phyloP scores from a whole-genome alignment of 805 yeast species.

The Candida maris region DNA sequence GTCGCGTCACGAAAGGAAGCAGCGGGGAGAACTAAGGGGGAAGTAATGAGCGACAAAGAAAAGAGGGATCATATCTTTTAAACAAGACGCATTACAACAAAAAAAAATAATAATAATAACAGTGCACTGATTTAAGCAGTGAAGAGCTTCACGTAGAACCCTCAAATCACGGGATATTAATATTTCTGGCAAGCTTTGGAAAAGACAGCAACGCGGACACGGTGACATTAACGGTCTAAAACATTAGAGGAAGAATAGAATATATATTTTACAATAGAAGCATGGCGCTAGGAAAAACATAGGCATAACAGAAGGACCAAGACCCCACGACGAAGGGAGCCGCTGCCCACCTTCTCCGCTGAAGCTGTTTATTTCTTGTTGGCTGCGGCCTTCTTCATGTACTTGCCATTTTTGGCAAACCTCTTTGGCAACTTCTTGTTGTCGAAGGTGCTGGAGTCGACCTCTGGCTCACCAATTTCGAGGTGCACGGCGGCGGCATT shows the following conservation, averaged over 20 bases:
- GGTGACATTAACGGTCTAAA: background rate
- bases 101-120: no score
- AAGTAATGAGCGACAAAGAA: background rate
- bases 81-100: no score
- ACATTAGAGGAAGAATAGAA: background rate
- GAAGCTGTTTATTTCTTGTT: conserved; percentile 1
- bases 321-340: no score
- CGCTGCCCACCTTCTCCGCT: no score
- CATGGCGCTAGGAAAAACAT: background rate
- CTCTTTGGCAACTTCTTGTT: conserved; percentile 15
- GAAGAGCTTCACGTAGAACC: no score
- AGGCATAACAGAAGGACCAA: background rate
- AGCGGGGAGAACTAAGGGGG: background rate
- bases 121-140: no score
- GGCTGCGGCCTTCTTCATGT: conserved; percentile 13
- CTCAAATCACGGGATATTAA: no score
- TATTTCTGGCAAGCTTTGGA: no score
- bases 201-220: no score
- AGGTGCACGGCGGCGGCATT: background rate
- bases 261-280: background rate
- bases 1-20: background rate
- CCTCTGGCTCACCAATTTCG: conserved; percentile 1
- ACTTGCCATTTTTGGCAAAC: conserved; percentile 19
- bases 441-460: conserved; percentile 4
- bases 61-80: conserved; percentile 1